Percentiles rank a stretch among this genome's conserved stretches.
phyloP scores from a whole-genome alignment of 331 rosid genomes.

The Malus hybrid region DNA sequence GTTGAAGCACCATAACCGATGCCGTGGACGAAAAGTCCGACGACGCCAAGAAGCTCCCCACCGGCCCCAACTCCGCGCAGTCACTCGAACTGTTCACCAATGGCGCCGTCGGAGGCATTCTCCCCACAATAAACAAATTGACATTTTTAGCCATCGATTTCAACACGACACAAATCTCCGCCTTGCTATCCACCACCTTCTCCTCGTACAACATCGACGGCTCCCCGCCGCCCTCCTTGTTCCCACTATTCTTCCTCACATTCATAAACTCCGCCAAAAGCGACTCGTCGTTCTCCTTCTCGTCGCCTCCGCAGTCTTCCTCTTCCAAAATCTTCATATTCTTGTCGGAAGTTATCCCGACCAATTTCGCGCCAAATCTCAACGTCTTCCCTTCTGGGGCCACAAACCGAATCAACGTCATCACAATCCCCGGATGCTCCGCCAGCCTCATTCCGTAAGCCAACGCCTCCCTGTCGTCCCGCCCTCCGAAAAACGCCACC shows the following conservation, averaged over 20 bases:
- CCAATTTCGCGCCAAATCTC: conserved; percentile 31
- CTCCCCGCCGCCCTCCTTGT: background rate
- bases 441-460: conserved; percentile 65
- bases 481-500: conserved; percentile 60
- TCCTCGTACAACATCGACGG: conserved; percentile 43
- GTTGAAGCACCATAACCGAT: conserved; percentile 63
- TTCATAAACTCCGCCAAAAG: conserved; percentile 24
- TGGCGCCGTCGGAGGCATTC: conserved; percentile 45
- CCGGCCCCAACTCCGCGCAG: conserved; percentile 58
- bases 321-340: conserved; percentile 1
- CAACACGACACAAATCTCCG: conserved; percentile 25
- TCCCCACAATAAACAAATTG: conserved; percentile 53
- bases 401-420: conserved; percentile 33
- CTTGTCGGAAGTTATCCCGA: conserved; percentile 23
- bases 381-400: conserved; percentile 26
- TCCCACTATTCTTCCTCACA: background rate
- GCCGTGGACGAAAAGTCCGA: conserved; percentile 44
- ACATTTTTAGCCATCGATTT: conserved; percentile 31
- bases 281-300: conserved; percentile 23
- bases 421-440: conserved; percentile 59
- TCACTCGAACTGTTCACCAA: conserved; percentile 30
- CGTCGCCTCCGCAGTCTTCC: conserved; percentile 5
- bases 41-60: conserved; percentile 54
- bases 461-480: conserved; percentile 66
- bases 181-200: conserved; percentile 37